phyloP scores from a whole-genome alignment of 257 asterid genomes.

The Lantana camara region DNA sequence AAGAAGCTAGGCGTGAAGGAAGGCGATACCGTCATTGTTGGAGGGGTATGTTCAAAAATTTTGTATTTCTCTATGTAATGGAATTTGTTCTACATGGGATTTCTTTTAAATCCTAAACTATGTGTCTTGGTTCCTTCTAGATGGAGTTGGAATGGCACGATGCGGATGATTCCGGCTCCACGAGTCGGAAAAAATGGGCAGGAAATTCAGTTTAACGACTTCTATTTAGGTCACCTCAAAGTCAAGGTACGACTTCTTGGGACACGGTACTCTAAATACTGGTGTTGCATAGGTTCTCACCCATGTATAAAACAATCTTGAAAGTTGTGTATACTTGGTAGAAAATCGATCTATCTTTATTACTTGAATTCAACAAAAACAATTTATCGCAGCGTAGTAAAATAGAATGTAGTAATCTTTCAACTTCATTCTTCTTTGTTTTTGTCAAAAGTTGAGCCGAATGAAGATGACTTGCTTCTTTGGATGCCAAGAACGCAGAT shows the following conservation, averaged over 20 bases:
- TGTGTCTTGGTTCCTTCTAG: constrained; percentile 38
- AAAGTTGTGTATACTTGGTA: too few species aligned
- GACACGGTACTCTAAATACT: neutral
- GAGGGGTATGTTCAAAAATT: constrained; percentile 55
- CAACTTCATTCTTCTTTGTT: neutral
- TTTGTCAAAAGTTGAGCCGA: neutral
- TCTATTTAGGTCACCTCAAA: constrained; percentile 8
- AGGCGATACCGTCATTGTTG: constrained; percentile 88
- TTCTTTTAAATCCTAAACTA: neutral
- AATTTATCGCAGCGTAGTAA: neutral
- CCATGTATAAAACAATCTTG: too few species aligned
- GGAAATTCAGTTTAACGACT: constrained; percentile 42
- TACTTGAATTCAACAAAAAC: too few species aligned
- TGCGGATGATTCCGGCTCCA: constrained; percentile 51
- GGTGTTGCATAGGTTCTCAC: too few species aligned
- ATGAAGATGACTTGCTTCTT: constrained; percentile 11
- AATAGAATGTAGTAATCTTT: neutral
- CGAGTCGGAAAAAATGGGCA: constrained; percentile 52
- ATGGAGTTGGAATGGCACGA: constrained; percentile 94
- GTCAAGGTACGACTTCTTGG: constrained; percentile 36
- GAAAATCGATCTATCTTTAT: too few species aligned
- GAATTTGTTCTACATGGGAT: neutral
- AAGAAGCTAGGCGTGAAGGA: constrained; percentile 85
- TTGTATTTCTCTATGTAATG: neutral
- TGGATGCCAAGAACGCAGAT: constrained; percentile 3